phyloP scores from a whole-genome alignment of 2,329 filamentous ascomycete species.

The Endothia cerciana region DNA sequence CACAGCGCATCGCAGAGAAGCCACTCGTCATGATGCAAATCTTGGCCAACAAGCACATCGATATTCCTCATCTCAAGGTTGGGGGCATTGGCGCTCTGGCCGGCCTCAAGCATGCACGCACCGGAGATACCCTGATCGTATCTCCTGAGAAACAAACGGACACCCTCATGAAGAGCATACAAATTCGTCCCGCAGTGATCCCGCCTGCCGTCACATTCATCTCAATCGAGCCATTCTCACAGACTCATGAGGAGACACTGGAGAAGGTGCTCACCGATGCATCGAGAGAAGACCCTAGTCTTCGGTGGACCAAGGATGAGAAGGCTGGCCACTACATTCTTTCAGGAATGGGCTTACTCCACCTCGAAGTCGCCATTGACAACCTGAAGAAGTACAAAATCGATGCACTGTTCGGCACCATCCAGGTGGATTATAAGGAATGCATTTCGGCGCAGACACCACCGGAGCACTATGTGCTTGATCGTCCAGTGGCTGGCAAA shows the following conservation, averaged over 20 bases:
- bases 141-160: constrained; percentile 69
- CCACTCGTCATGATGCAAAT: constrained; percentile 84
- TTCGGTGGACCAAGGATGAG: constrained; percentile 81
- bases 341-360: constrained; percentile 94
- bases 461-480: constrained; percentile 67
- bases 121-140: constrained; percentile 87
- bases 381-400: constrained; percentile 86
- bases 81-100: constrained; percentile 95
- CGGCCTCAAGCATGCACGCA: constrained; percentile 87
- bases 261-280: constrained; percentile 76
- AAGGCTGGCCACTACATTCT: constrained; percentile 93
- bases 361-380: constrained; percentile 90
- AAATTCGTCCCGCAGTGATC: constrained; percentile 85
- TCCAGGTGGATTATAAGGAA: constrained; percentile 96
- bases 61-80: constrained; percentile 77
- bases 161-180: constrained; percentile 71
- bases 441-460: constrained; percentile 64
- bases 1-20: constrained; percentile 76
- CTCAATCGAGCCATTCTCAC: constrained; percentile 74
- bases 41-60: constrained; percentile 84
- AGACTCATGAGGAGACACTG: constrained; percentile 74
- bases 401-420: constrained; percentile 83
- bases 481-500: constrained; percentile 80
- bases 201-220: constrained; percentile 96
- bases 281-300: constrained; percentile 88